phyloP scores from a whole-genome alignment of 1,139 yeast genomes.

The Hemisphaericaspora xylanilytica region DNA sequence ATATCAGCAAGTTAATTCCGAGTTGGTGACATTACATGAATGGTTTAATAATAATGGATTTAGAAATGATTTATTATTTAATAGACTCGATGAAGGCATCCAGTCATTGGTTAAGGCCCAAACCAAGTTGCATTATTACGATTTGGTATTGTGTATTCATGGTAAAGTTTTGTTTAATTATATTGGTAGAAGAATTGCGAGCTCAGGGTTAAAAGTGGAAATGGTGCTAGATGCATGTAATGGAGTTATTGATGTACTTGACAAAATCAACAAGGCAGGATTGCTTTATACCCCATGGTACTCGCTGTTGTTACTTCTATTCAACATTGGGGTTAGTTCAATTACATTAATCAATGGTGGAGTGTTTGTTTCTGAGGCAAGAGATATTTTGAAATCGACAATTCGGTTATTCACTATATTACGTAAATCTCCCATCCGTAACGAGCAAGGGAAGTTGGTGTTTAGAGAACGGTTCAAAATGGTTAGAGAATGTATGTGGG shows the following conservation, averaged over 20 bases:
- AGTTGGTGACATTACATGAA: slow-evolving; percentile 25
- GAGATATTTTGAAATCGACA: slow-evolving; percentile 25
- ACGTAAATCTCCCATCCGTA: slow-evolving; percentile 31
- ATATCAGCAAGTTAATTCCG: slow-evolving; percentile 35
- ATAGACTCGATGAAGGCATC: slow-evolving; percentile 11
- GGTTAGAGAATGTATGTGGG: slow-evolving; percentile 67
- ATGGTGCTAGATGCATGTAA: slow-evolving; percentile 37
- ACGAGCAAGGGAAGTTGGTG: slow-evolving; percentile 32
- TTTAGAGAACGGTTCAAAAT: slow-evolving; percentile 49
- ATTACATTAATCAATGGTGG: slow-evolving; percentile 50
- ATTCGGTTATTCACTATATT: slow-evolving; percentile 28
- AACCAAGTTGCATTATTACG: slow-evolving; percentile 43
- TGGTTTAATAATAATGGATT: slow-evolving; percentile 43
- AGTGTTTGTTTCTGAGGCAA: slow-evolving; percentile 22
- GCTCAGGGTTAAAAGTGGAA: slow-evolving; percentile 33
- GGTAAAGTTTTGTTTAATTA: slow-evolving; percentile 36
- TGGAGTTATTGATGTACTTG: slow-evolving; percentile 34
- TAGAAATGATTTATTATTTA: slow-evolving; percentile 29
- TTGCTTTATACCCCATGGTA: slow-evolving; percentile 55
- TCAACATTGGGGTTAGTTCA: slow-evolving; percentile 46
- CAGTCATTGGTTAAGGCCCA: slow-evolving; percentile 34
- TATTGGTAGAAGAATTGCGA: slow-evolving; percentile 32
- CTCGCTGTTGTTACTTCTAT: slow-evolving; percentile 43
- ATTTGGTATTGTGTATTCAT: slow-evolving; percentile 36
- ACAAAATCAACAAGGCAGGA: slow-evolving; percentile 33